phyloP scores from a whole-genome alignment of 2,329 filamentous ascomycete genomes.

The Septoria linicola region DNA sequence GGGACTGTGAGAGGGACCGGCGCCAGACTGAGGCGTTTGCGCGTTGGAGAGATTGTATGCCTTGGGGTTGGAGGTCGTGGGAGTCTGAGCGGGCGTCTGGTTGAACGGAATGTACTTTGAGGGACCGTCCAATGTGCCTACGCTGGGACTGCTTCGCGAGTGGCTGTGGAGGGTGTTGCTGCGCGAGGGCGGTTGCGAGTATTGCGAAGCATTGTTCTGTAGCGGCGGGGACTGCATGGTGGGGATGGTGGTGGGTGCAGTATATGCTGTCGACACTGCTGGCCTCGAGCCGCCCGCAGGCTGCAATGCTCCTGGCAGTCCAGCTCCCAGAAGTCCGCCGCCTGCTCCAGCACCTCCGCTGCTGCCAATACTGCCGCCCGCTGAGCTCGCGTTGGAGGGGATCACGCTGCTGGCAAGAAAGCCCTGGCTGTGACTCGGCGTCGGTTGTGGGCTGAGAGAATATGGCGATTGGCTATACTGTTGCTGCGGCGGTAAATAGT shows the following conservation, averaged over 20 bases:
- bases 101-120: constrained; percentile 63
- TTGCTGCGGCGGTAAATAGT: constrained; percentile 40
- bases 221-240: constrained; percentile 53
- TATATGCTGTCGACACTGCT: constrained; percentile 54
- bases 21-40: constrained; percentile 51
- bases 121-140: constrained; percentile 42
- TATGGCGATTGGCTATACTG: constrained; percentile 54
- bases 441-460: constrained; percentile 54
- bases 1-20: constrained; percentile 75
- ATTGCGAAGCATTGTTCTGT: constrained; percentile 57
- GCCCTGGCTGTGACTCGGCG: constrained; percentile 32
- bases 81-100: constrained; percentile 60
- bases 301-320: constrained; percentile 61
- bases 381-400: constrained; percentile 34
- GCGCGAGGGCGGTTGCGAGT: constrained; percentile 60
- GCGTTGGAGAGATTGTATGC: constrained; percentile 60
- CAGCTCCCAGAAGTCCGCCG: constrained; percentile 30
- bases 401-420: constrained; percentile 27
- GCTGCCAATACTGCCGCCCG: constrained; percentile 13
- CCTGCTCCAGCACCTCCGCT: not conserved
- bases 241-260: constrained; percentile 58
- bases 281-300: constrained; percentile 54
- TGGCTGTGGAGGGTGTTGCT: constrained; percentile 68
- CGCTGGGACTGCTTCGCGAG: constrained; percentile 77
- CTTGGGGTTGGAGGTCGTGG: constrained; percentile 42